A percentile compares a stretch with the other conserved stretches of the same genome.
Evolutionary conservation across 2,329 filamentous ascomycete genomes (phyloP).

Genomic region (Nigrospora osmanthi): DNA sequence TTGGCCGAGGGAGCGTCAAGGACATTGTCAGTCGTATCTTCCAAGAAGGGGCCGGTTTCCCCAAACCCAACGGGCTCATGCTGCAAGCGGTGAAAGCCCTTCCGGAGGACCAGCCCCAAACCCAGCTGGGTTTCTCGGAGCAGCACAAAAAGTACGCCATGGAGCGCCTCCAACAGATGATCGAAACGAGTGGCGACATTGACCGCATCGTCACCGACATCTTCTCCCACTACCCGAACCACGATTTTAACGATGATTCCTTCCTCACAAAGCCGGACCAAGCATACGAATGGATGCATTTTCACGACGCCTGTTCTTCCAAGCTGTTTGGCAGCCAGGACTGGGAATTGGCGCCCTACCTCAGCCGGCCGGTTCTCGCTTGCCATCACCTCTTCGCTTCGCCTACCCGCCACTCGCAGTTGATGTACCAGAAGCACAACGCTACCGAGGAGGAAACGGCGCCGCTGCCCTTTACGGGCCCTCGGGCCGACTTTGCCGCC

Average conservation of each 20-base stretch:
- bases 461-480: constrained; percentile 70
- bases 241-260: constrained; percentile 88
- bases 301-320: constrained; percentile 77
- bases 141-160: constrained; percentile 65
- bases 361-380: constrained; percentile 77
- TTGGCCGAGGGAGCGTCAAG: constrained; percentile 63
- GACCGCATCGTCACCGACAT: constrained; percentile 76
- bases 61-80: constrained; percentile 42
- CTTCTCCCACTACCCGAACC: constrained; percentile 77
- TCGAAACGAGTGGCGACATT: constrained; percentile 71
- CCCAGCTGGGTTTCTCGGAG: constrained; percentile 64
- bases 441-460: constrained; percentile 41
- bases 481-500: constrained; percentile 73
- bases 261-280: constrained; percentile 72
- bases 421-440: constrained; percentile 35
- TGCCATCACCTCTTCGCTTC: constrained; percentile 90
- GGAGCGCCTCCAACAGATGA: constrained; percentile 64
- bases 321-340: constrained; percentile 78
- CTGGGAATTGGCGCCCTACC: constrained; percentile 85
- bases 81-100: constrained; percentile 33
- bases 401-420: constrained; percentile 41
- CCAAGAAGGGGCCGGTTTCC: constrained; percentile 71
- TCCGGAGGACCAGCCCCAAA: constrained; percentile 44
- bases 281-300: constrained; percentile 92
- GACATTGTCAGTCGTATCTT: constrained; percentile 76